Percentiles rank a stretch among this genome's conserved stretches.
These are phyloP conservation scores for Populus tremula DNA, from an alignment of 345 rosid species.

Conservation along the genomic window DNA sequence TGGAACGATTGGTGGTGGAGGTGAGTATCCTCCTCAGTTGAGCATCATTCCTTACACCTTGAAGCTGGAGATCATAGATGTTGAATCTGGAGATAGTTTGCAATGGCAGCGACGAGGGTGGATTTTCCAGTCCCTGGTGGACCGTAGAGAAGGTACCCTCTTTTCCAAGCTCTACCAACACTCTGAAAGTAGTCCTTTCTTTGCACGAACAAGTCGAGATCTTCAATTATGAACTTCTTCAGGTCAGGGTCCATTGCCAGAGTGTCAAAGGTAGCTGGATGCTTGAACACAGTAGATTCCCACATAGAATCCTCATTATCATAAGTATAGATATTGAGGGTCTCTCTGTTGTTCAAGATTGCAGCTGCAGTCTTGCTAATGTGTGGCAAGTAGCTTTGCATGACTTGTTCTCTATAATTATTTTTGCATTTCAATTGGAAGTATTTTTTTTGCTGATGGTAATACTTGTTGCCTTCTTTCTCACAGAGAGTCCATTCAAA, in stretches of 20 bases:
- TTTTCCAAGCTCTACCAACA: constrained; percentile 31
- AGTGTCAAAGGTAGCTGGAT: constrained; percentile 27
- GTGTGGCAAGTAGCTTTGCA: constrained; percentile 20
- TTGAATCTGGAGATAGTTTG: constrained; percentile 22
- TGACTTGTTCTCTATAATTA: constrained; percentile 16
- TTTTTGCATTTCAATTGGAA: constrained; percentile 26
- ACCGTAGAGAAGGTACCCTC: constrained; percentile 29
- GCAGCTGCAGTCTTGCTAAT: constrained; percentile 14
- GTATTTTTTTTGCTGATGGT: neutral
- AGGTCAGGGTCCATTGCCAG: constrained; percentile 22
- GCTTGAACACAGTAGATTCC: constrained; percentile 24
- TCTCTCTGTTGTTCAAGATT: constrained; percentile 17
- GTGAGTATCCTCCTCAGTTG: constrained; percentile 26
- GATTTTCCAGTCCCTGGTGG: constrained; percentile 34
- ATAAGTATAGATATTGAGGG: constrained; percentile 35
- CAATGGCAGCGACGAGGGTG: constrained; percentile 27
- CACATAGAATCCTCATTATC: constrained; percentile 13
- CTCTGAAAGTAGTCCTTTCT: constrained; percentile 21
- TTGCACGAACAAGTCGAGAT: constrained; percentile 21
- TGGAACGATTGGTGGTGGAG: constrained; percentile 28
- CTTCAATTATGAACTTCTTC: constrained; percentile 12
- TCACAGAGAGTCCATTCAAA: constrained; percentile 27
- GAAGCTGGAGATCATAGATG: constrained; percentile 33
- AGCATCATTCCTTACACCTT: constrained; percentile 18
- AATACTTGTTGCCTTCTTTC: constrained; percentile 23